These are phyloP conservation scores for Lotus japonicus DNA, from an alignment of 306 rosid species.

Conservation along the genomic window DNA sequence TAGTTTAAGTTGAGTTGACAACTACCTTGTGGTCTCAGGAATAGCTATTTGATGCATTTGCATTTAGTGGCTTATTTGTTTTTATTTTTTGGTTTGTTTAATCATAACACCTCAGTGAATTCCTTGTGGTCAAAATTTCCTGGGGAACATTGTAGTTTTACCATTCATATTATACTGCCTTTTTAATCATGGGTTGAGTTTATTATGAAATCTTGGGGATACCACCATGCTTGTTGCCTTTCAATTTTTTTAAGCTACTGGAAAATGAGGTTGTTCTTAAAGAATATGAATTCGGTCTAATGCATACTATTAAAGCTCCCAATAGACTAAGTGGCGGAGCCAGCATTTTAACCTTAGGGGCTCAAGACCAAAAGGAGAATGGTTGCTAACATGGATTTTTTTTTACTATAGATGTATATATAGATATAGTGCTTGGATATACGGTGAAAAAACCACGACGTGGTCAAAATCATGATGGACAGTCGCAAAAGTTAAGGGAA, in stretches of 20 bases:
- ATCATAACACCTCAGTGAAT: neutral
- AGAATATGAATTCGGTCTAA: no score
- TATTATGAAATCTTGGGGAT: neutral
- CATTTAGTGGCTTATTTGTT: constrained; percentile 15
- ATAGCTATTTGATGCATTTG: constrained; percentile 27
- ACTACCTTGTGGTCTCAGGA: neutral
- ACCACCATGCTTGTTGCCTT: neutral
- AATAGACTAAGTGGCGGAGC: no score
- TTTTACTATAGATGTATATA: no score
- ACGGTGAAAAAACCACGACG: no score
- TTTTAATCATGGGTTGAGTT: neutral
- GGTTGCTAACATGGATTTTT: no score
- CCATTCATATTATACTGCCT: constrained; percentile 23
- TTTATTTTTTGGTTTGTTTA: constrained; percentile 2
- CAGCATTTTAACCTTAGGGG: no score
- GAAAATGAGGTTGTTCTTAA: no score
- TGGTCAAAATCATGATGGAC: no score
- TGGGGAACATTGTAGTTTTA: constrained; percentile 17
- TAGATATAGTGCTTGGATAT: no score
- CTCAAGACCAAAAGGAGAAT: no score
- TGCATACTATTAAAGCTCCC: no score
- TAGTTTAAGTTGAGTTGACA: constrained; percentile 5
- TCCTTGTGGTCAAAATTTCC: constrained; percentile 19
- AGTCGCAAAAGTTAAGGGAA: no score
- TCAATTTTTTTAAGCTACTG: neutral